These are phyloP conservation scores for Metschnikowia borealis DNA, from an alignment of 805 yeast species.

Conservation along the genomic window DNA sequence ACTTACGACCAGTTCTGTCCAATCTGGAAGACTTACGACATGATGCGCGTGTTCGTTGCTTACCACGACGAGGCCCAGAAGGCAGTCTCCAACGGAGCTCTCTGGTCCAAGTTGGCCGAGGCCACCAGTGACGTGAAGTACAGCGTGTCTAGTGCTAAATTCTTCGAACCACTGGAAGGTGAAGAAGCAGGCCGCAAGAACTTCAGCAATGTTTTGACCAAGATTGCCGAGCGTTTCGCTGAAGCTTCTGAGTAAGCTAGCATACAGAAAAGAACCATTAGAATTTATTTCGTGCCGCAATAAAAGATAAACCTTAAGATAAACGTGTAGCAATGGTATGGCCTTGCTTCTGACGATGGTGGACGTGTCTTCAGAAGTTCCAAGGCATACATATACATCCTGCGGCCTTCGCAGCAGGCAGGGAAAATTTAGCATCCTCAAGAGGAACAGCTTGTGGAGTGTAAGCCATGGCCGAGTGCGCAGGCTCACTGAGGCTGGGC, in stretches of 20 bases:
- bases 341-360: neutral
- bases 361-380: neutral
- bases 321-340: neutral
- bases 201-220: slow-evolving; percentile 69
- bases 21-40: slow-evolving; percentile 96
- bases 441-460: slow-evolving; percentile 14
- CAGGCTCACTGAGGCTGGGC: slow-evolving; percentile 6
- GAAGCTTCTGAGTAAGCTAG: slow-evolving; percentile 78
- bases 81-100: slow-evolving; percentile 89
- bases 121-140: slow-evolving; percentile 89
- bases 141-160: slow-evolving; percentile 89
- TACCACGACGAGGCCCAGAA: slow-evolving; percentile 97
- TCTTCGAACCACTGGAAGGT: slow-evolving; percentile 93
- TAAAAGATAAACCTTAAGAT: neutral
- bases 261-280: slow-evolving; percentile 3
- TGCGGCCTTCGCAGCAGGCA: neutral
- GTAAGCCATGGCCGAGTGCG: slow-evolving; percentile 7
- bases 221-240: slow-evolving; percentile 86
- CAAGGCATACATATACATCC: slow-evolving; percentile 1
- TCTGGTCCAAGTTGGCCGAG: slow-evolving; percentile 90
- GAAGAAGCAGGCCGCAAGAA: slow-evolving; percentile 70
- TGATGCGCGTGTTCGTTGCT: slow-evolving; percentile 93
- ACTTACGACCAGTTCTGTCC: slow-evolving; percentile 99
- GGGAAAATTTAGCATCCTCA: slow-evolving; percentile 5
- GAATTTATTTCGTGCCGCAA: slow-evolving; percentile 8